Evolutionary conservation across 2,329 filamentous ascomycete species (phyloP), one percentile per base, ranked within the genome.

Genomic region (Fusarium mangiferae): DNA sequence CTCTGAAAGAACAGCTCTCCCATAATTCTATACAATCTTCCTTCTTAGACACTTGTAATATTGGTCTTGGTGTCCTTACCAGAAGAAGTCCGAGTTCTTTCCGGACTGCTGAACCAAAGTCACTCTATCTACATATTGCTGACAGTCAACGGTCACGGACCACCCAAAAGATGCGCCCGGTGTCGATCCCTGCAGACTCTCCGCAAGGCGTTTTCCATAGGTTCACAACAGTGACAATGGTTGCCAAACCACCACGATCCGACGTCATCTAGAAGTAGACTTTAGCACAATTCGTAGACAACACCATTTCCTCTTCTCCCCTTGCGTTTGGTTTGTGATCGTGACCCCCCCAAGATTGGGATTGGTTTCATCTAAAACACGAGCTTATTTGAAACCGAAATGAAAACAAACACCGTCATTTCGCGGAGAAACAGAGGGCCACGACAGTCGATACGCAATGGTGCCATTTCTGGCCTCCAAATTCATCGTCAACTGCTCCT

Each of bases 141-240:
- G 63, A 65, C 72, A 60, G 45, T 54, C 64, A 61, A 66, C 49
- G 66, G 63, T 66, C 72, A 75, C 69, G 58, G 73, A 68, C 73
- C 66, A 72, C 52, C 51, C 57, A 17, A 49, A 58, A 52, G 65
- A 49, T 61, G 54, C 48, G 63, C 49, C 58, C 49, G 65, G 62
- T 57, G 72, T 67, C 69, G 69, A 79, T 78, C 77, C 77, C 72
- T 78, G 74, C 64, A 65, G 54, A 65, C 59, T 74, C 62, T 72
- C 66, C 62, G 73, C 76, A 75, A 80, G 80, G 80, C 80, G 66
- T 79, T 79, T 69, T 78, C 75, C 59, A 80, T 80, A 78, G 80
- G 80, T 77, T 80, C 68, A 79, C 75, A 76, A 68, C 62, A 62
- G 63, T 54, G 73, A 67, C 63, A 75, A 75, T 74, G 60, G 64